Conservation (phyloP, 345 rosid species). For the Mangifera indica region DNA sequence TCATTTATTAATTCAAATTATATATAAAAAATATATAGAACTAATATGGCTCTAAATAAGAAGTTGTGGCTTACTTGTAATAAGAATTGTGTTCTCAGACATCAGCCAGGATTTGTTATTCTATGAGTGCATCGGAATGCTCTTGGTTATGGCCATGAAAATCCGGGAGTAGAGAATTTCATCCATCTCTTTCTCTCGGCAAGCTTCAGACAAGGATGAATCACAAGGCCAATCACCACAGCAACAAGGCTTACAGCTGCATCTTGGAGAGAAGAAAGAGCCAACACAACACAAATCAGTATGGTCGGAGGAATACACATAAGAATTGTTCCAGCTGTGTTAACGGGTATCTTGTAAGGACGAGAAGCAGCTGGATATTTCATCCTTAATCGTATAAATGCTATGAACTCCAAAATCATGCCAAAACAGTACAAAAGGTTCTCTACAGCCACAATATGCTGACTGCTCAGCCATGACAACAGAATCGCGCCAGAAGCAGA, state of each 20-base stretch:
- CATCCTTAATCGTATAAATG: no score
- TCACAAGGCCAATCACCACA: constrained; percentile 51
- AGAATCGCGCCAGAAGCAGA: constrained; percentile 69
- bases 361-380: no score
- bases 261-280: constrained; percentile 59
- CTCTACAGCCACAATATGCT: constrained; percentile 71
- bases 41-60: no score
- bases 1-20: no score
- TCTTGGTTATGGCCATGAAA: constrained; percentile 15
- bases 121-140: constrained; percentile 19
- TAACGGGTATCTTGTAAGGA: no score
- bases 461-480: constrained; percentile 70
- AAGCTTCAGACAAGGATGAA: constrained; percentile 52
- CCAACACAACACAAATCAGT: no score
- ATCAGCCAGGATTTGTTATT: neutral
- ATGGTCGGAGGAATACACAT: no score
- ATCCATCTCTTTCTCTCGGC: constrained; percentile 57
- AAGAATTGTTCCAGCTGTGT: no score
- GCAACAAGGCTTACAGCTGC: constrained; percentile 50
- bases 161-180: constrained; percentile 46
- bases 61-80: no score
- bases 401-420: constrained; percentile 72
- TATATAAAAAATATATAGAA: no score
- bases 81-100: no score
- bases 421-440: constrained; percentile 72